These are phyloP conservation scores for Hypoxylon lienhwacheense DNA, from an alignment of 495 filamentous ascomycete species.

Conservation along the genomic window DNA sequence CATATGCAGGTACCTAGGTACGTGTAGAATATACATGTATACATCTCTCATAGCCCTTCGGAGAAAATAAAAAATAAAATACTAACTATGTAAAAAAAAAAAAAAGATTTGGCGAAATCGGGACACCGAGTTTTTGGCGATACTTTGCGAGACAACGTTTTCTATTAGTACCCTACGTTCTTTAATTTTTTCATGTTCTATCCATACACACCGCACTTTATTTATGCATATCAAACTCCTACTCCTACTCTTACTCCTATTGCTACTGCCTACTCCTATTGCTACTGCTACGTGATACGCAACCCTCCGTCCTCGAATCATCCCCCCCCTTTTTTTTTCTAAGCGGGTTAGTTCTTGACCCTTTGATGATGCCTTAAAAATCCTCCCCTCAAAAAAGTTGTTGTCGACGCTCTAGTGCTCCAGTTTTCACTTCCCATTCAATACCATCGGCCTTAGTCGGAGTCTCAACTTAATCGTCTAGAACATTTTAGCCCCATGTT, in stretches of 20 bases:
- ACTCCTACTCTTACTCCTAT: too few species aligned
- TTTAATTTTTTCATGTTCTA: too few species aligned
- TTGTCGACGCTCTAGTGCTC: too few species aligned
- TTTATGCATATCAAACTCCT: constrained; percentile 13
- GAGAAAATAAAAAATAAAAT: not conserved
- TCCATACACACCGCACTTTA: constrained; percentile 15
- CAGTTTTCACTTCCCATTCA: constrained; percentile 25
- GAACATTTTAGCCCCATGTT: constrained; percentile 16
- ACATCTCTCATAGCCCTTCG: constrained; percentile 13
- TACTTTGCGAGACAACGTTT: constrained; percentile 13
- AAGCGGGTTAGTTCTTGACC: too few species aligned
- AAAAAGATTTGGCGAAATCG: constrained; percentile 3
- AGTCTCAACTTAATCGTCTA: constrained; percentile 26
- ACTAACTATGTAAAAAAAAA: not conserved
- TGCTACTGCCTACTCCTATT: too few species aligned
- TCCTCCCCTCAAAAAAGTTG: not conserved
- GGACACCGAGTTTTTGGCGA: constrained; percentile 6
- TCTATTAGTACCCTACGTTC: too few species aligned
- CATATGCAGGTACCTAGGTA: constrained; percentile 5
- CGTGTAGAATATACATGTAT: not conserved
- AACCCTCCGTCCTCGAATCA: not conserved
- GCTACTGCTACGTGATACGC: constrained; percentile 8
- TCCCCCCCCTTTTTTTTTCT: too few species aligned
- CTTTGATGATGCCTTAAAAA: constrained; percentile 23
- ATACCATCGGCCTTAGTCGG: constrained; percentile 23